Conservation (phyloP, 805 yeast species). For the Suhomyces xylopsoci region DNA sequence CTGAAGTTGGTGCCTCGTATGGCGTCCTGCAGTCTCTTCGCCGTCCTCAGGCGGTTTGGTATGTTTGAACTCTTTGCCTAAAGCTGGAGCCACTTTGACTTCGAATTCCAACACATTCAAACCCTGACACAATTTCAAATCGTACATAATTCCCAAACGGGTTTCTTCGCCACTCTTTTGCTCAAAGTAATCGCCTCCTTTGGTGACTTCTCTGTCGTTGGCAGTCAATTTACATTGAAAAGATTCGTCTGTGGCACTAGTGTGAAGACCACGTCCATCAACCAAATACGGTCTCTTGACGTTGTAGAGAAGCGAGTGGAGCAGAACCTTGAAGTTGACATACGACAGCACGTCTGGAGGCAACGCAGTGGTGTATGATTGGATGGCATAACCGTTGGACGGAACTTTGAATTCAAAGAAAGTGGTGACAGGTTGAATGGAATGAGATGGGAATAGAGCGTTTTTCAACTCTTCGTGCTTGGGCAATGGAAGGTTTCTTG, state of each 20-base stretch:
- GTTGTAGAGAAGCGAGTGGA: slow-evolving; percentile 32
- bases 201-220: slow-evolving; percentile 37
- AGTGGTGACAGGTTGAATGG: slow-evolving; percentile 23
- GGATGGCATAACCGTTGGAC: slow-evolving; percentile 38
- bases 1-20: slow-evolving; percentile 45
- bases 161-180: slow-evolving; percentile 19
- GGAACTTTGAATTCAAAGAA: slow-evolving; percentile 38
- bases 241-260: slow-evolving; percentile 37
- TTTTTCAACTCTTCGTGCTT: slow-evolving; percentile 24
- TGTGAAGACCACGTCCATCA: slow-evolving; percentile 30
- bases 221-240: slow-evolving; percentile 39
- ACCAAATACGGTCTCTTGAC: slow-evolving; percentile 31
- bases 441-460: slow-evolving; percentile 32
- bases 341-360: slow-evolving; percentile 37
- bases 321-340: slow-evolving; percentile 31
- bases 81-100: slow-evolving; percentile 39
- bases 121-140: slow-evolving; percentile 39
- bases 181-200: slow-evolving; percentile 30
- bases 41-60: slow-evolving; percentile 18
- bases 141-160: slow-evolving; percentile 31
- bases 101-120: slow-evolving; percentile 39
- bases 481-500: slow-evolving; percentile 15
- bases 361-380: slow-evolving; percentile 34
- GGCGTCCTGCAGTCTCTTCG: slow-evolving; percentile 36
- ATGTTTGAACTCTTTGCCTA: slow-evolving; percentile 35